phyloP scores from a whole-genome alignment of 73 alveolate species.

The Paramecium sexaurelia region DNA sequence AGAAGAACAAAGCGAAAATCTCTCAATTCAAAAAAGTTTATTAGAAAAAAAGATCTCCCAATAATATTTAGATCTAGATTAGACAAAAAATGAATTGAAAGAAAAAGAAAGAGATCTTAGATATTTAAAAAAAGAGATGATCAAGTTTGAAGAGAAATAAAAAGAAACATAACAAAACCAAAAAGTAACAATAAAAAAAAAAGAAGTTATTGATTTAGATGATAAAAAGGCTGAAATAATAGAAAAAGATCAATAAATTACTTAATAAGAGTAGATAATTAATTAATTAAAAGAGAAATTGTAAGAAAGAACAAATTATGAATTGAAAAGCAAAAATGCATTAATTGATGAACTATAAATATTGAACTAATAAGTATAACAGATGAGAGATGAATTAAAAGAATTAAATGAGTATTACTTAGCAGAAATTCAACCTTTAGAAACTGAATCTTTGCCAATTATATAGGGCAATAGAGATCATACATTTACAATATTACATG shows the following conservation, averaged over 20 bases:
- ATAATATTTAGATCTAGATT: conserved; percentile 38
- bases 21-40: conserved; percentile 17
- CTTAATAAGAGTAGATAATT: conserved; percentile 5
- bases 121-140: conserved; percentile 31
- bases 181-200: neutral
- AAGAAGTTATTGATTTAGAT: conserved; percentile 29
- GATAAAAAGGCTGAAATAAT: conserved; percentile 52
- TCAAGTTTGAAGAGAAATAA: conserved; percentile 26
- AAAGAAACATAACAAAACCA: neutral
- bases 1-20: conserved; percentile 48
- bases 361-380: neutral
- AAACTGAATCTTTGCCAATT: conserved; percentile 26
- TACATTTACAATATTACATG: conserved; percentile 40
- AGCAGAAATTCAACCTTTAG: conserved; percentile 40
- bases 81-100: neutral
- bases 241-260: conserved; percentile 24
- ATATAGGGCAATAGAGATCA: conserved; percentile 54
- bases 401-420: conserved; percentile 37
- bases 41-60: conserved; percentile 26
- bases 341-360: conserved; percentile 33
- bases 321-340: conserved; percentile 37
- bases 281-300: conserved; percentile 24
- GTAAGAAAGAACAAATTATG: conserved; percentile 40
- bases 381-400: conserved; percentile 37
- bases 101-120: conserved; percentile 36